Evolutionary conservation across 108 stramenopile genomes (phyloP).

Genomic region (Skeletonema grethae): DNA sequence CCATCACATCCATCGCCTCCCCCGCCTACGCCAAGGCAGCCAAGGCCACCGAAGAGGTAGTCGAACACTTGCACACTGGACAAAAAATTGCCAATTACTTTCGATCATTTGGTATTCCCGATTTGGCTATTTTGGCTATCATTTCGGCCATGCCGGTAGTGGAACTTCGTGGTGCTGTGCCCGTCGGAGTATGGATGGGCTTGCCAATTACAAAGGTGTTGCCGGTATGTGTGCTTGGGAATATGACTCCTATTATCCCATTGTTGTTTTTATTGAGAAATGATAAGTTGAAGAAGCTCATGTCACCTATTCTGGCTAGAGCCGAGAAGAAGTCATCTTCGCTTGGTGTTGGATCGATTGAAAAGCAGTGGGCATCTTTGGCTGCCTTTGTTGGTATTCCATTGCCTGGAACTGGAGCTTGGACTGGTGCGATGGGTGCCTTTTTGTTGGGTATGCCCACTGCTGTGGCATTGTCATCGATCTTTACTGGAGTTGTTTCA

Average conservation of each 20-base stretch:
- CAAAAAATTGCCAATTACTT: constrained; percentile 89
- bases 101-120: constrained; percentile 80
- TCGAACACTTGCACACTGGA: constrained; percentile 78
- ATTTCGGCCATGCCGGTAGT: constrained; percentile 96
- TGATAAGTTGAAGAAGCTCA: constrained; percentile 74
- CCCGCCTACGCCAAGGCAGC: constrained; percentile 53
- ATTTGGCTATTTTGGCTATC: constrained; percentile 82
- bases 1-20: constrained; percentile 23
- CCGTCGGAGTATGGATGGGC: constrained; percentile 93
- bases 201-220: constrained; percentile 81
- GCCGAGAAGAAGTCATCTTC: constrained; percentile 83
- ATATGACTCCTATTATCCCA: constrained; percentile 91
- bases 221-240: constrained; percentile 89
- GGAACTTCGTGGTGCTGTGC: constrained; percentile 91
- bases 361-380: constrained; percentile 89
- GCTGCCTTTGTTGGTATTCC: constrained; percentile 97
- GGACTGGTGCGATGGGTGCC: constrained; percentile 97
- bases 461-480: constrained; percentile 79
- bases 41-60: constrained; percentile 34
- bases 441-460: constrained; percentile 93
- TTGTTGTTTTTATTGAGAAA: constrained; percentile 80
- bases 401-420: constrained; percentile 96
- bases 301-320: constrained; percentile 78
- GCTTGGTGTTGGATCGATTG: constrained; percentile 77
- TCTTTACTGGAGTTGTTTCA: constrained; percentile 90